Percentiles rank a stretch among this genome's conserved stretches.
phyloP scores from a whole-genome alignment of 176 grass and related monocot genomes.

The Tillandsia fasciculata region DNA sequence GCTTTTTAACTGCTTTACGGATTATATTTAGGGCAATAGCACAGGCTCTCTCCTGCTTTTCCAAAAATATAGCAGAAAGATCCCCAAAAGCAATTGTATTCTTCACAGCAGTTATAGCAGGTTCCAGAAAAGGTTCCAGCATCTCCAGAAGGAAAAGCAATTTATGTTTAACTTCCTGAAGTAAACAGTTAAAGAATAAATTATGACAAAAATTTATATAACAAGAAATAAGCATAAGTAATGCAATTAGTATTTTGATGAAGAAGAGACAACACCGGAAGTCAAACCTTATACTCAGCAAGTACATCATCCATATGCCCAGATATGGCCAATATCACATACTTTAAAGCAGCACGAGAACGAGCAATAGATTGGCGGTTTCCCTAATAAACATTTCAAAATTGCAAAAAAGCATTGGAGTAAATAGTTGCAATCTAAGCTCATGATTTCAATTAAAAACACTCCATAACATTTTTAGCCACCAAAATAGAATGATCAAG shows the following conservation, averaged over 20 bases:
- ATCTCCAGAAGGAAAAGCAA: slow-evolving; percentile 94
- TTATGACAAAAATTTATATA: slow-evolving; percentile 1
- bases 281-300: slow-evolving; percentile 58
- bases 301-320: slow-evolving; percentile 88
- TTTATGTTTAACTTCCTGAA: slow-evolving; percentile 78
- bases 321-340: slow-evolving; percentile 76
- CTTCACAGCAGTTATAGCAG: slow-evolving; percentile 42
- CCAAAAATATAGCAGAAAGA: slow-evolving; percentile 48
- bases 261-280: slow-evolving; percentile 5
- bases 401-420: not conserved
- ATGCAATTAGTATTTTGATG: not conserved
- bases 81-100: slow-evolving; percentile 50
- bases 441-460: too few species aligned
- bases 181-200: slow-evolving; percentile 24
- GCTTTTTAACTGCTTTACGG: slow-evolving; percentile 54
- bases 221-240: not conserved
- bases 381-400: slow-evolving; percentile 39
- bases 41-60: slow-evolving; percentile 48
- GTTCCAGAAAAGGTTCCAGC: slow-evolving; percentile 78
- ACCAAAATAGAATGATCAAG: too few species aligned
- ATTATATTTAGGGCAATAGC: slow-evolving; percentile 69
- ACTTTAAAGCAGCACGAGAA: slow-evolving; percentile 78
- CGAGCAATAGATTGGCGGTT: slow-evolving; percentile 42
- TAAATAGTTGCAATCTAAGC: not conserved
- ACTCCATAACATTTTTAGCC: too few species aligned